A percentile compares a stretch with the other conserved stretches of the same genome.
Conservation (phyloP, 2,329 filamentous ascomycete genomes). For the Fusarium subtropicale region DNA sequence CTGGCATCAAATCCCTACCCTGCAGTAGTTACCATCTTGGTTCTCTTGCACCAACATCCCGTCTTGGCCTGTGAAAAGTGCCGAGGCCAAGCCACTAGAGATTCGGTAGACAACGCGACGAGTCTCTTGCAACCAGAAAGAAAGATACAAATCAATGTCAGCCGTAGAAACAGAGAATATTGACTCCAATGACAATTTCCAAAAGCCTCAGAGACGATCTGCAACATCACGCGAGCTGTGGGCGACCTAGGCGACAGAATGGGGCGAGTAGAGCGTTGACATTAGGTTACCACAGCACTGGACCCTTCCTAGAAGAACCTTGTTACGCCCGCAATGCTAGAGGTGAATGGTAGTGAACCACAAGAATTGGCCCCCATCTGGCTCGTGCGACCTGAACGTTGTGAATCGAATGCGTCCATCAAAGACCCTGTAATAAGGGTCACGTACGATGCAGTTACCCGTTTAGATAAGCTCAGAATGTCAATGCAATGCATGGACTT, state of each 20-base stretch:
- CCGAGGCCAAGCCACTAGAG: conserved; percentile 16
- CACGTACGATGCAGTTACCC: not conserved
- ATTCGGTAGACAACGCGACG: not conserved
- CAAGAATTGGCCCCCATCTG: not conserved
- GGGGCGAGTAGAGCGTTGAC: not conserved
- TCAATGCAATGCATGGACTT: not conserved
- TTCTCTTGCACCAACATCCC: not conserved
- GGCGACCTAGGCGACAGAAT: not conserved
- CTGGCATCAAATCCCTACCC: not conserved
- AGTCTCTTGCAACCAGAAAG: not conserved
- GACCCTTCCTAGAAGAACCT: not conserved
- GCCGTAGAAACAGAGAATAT: not conserved
- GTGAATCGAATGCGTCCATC: not conserved
- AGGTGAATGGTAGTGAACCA: not conserved
- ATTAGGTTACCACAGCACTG: conserved; percentile 1
- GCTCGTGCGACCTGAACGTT: not conserved
- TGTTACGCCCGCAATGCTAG: conserved; percentile 20
- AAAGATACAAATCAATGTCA: not conserved
- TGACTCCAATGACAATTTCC: too few relatives aligned
- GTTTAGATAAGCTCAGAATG: conserved; percentile 13
- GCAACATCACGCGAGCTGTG: not conserved
- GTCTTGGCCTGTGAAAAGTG: not conserved
- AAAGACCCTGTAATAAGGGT: not conserved
- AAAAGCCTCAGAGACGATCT: not conserved
- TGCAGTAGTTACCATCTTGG: conserved; percentile 1